A percentile compares a stretch with the other conserved stretches of the same genome.
These are phyloP conservation scores for Lumnitzera racemosa DNA, from an alignment of 345 rosid genomes.

Conservation along the genomic window DNA sequence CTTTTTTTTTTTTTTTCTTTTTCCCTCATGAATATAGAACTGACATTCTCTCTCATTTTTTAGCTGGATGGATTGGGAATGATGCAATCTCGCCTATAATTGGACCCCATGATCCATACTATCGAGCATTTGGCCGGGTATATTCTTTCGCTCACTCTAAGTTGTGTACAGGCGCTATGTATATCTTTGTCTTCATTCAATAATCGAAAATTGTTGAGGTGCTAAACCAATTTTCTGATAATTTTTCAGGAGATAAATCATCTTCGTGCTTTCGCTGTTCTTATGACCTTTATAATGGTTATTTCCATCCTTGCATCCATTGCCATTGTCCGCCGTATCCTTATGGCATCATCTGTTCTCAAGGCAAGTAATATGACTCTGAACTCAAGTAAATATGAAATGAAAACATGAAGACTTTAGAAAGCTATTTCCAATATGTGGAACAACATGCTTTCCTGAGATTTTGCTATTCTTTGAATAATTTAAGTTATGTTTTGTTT, in stretches of 20 bases:
- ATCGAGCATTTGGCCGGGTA: slow-evolving; percentile 75
- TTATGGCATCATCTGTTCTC: slow-evolving; percentile 94
- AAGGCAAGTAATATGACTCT: slow-evolving; percentile 46
- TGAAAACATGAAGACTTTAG: not conserved
- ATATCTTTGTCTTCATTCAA: not conserved
- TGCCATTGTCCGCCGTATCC: slow-evolving; percentile 88
- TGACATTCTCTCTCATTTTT: slow-evolving; percentile 12
- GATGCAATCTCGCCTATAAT: slow-evolving; percentile 87
- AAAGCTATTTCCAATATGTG: no score
- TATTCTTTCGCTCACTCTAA: slow-evolving; percentile 17
- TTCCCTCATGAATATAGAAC: no score
- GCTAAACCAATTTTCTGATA: not conserved
- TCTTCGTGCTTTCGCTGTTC: slow-evolving; percentile 58
- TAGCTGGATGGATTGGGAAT: slow-evolving; percentile 97
- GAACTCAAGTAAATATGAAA: not conserved
- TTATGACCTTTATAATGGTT: slow-evolving; percentile 71
- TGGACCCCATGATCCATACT: slow-evolving; percentile 80
- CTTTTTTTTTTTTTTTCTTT: no score
- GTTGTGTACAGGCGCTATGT: slow-evolving; percentile 4
- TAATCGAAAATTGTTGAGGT: no score
- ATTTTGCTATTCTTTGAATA: no score
- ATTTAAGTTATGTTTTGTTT: no score
- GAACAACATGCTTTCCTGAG: no score
- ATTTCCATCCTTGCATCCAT: slow-evolving; percentile 80
- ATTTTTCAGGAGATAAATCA: slow-evolving; percentile 75